phyloP scores from a whole-genome alignment of 805 yeast genomes.

The Metschnikowia aberdeeniae region DNA sequence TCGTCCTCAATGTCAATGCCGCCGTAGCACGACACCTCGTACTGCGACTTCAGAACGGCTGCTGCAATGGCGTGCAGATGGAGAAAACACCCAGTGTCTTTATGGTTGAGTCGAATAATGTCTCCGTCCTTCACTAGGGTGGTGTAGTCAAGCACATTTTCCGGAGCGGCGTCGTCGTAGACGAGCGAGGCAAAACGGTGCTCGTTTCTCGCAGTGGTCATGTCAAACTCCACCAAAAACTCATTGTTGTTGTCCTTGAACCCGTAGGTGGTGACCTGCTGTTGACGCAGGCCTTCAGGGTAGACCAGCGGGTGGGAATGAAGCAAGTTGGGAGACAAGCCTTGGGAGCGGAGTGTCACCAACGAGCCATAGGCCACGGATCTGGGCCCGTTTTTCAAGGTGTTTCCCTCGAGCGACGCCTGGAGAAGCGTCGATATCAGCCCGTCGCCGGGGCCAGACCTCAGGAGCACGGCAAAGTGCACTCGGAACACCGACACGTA shows the following conservation, averaged over 20 bases:
- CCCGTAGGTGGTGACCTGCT: slow-evolving; percentile 90
- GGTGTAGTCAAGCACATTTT: slow-evolving; percentile 17
- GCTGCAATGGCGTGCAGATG: slow-evolving; percentile 82
- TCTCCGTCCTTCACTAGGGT: slow-evolving; percentile 54
- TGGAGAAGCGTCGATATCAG: slow-evolving; percentile 88
- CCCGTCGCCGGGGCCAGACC: slow-evolving; percentile 91
- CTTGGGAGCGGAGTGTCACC: slow-evolving; percentile 65
- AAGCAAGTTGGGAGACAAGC: slow-evolving; percentile 66
- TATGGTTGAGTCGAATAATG: slow-evolving; percentile 68
- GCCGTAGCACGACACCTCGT: slow-evolving; percentile 90
- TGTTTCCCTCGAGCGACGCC: slow-evolving; percentile 70
- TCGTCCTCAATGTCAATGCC: slow-evolving; percentile 64
- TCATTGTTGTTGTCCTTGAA: slow-evolving; percentile 51
- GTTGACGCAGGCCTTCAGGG: slow-evolving; percentile 92
- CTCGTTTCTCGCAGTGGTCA: slow-evolving; percentile 35
- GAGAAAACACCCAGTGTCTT: slow-evolving; percentile 64
- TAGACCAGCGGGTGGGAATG: slow-evolving; percentile 85
- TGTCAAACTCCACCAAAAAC: slow-evolving; percentile 27
- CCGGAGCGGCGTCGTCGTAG: slow-evolving; percentile 18
- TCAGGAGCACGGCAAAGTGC: slow-evolving; percentile 71
- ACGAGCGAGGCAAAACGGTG: slow-evolving; percentile 29
- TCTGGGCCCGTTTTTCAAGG: slow-evolving; percentile 63
- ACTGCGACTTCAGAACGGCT: slow-evolving; percentile 59
- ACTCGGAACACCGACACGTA: slow-evolving; percentile 72
- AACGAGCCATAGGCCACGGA: slow-evolving; percentile 59